Base-by-base conservation (phyloP, 1,284 basidiomycete species). In the Ganoderma lingzhi region DNA sequence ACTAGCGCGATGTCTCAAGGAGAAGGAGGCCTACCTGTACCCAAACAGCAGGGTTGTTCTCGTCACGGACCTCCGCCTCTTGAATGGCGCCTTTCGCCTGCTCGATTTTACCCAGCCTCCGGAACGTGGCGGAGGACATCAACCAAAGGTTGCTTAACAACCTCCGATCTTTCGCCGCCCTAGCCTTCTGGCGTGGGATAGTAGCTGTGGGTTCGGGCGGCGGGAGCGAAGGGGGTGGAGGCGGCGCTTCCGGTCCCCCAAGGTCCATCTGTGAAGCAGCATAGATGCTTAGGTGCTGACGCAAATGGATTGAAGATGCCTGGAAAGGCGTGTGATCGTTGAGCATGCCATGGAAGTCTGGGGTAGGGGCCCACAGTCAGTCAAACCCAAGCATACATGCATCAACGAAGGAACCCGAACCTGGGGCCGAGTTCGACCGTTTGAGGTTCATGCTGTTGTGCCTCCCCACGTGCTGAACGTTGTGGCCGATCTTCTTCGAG, bases 101-200 rank as follows among this genome's bases (percentile, higher is more conserved):
- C 70, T 97, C 95, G 66, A 95, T 88, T 82, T 97, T 96, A 12
- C 94, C 94, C 62, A 93, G 85, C 67, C 97, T 84, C 42, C 98
- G 87, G 84, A 98, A 99, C 0, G 95, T 97, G 5, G 98, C 96
- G 0, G 97, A 96, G 2, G 92, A 93, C 87, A 96, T 94, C 6
- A 99, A 83, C 97, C 97, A 99, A 28, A 99, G 83, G 74, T 96
- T 90, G 67, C 93, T 94, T 67, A 99, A 83, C 44, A 97, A 80
- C 41, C 90, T 84, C 48, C 90, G 89, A 75, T 95, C 93, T 62
- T 84, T 87, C n/a, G 86, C 83, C 17, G 84, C 84, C 6, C 87
- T 84, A 53, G 77, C 80, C 67, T 83, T 87, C 70, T 79, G 80
- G 66, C 84, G 84, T 32, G 78, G 81, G 59, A 82, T 77, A 2